These are phyloP conservation scores for Limtongia smithiae DNA, from an alignment of 805 yeast species.

Conservation along the genomic window DNA sequence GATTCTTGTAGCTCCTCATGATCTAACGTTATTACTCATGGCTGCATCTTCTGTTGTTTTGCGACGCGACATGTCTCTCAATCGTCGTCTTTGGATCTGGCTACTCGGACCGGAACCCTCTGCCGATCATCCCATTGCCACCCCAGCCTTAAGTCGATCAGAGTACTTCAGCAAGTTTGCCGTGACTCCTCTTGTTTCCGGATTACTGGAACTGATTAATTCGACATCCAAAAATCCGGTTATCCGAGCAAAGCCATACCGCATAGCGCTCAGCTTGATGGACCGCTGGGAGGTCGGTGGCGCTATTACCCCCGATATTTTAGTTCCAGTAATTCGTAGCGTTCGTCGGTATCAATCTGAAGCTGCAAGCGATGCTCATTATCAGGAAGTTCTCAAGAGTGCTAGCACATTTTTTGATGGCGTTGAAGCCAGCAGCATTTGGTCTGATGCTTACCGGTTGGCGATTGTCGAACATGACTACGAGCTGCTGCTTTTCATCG, in stretches of 20 bases:
- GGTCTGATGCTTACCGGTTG: slow-evolving; percentile 57
- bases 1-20: slow-evolving; percentile 47
- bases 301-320: slow-evolving; percentile 61
- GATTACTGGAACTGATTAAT: slow-evolving; percentile 49
- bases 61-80: slow-evolving; percentile 87
- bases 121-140: slow-evolving; percentile 18
- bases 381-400: slow-evolving; percentile 50
- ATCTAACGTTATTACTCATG: slow-evolving; percentile 56
- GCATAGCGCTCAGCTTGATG: slow-evolving; percentile 68
- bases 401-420: slow-evolving; percentile 78
- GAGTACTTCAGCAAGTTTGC: slow-evolving; percentile 39
- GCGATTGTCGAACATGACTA: slow-evolving; percentile 39
- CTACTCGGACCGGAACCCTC: slow-evolving; percentile 70
- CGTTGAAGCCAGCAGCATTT: slow-evolving; percentile 74
- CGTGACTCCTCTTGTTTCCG: slow-evolving; percentile 45
- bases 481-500: slow-evolving; percentile 54
- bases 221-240: slow-evolving; percentile 35
- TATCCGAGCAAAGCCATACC: slow-evolving; percentile 50
- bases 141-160: slow-evolving; percentile 20
- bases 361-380: slow-evolving; percentile 32
- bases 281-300: slow-evolving; percentile 95
- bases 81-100: slow-evolving; percentile 93
- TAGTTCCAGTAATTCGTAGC: slow-evolving; percentile 59
- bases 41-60: slow-evolving; percentile 66
- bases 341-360: slow-evolving; percentile 39